Base-by-base conservation (phyloP, 768 basidiomycete species). In the Podaxis rugospora region DNA sequence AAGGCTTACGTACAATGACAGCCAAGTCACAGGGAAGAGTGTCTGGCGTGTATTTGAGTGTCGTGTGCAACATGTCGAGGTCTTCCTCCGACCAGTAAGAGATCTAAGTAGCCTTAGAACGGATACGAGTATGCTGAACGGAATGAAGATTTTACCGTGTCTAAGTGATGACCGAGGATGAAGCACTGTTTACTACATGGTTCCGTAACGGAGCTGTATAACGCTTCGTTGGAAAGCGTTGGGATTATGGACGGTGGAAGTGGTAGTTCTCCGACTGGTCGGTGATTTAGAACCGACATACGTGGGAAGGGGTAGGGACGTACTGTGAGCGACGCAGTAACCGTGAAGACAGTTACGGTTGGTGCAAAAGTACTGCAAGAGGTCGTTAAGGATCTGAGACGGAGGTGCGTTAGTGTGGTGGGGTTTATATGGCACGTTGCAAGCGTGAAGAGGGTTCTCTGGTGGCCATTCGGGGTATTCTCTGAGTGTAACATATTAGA, bases 321-420 rank as follows among this genome's bases (percentile, higher is more conserved):
- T 69, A 83, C 82, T 65, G 68, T 87, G 86, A 2, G 75, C 73
- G 44, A 69, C 65, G 65, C 86, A 88, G 61, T 80, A 81, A 2
- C 78, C 74, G 5, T 78, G 77, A 0, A 80, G 28, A 59, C 86
- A 87, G 55, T 76, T 83, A 23, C 79, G 60, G 55, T 81, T 84
- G 4, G 76, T 74, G 69, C 86, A 87, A 61, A 87, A 86, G 0
- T 76, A 63, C 2, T 72, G 66, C 2, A 76, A 66, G n/a, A 79
- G 65, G 13, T 66, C 72, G n/a, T 69, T 58, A 4, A 84, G 54
- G 51, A 63, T 62, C 28, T 69, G 63, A 16, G 62, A 51, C 14
- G 65, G 67, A 51, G 47, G 61, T 6, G 51, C 67, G 23, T 59
- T 61, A 42, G 18, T 49, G 23, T 37, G 55, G 21, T 40, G 47